Base-by-base conservation (phyloP, 2,329 filamentous ascomycete species). In the Tolypocladium paradoxum region DNA sequence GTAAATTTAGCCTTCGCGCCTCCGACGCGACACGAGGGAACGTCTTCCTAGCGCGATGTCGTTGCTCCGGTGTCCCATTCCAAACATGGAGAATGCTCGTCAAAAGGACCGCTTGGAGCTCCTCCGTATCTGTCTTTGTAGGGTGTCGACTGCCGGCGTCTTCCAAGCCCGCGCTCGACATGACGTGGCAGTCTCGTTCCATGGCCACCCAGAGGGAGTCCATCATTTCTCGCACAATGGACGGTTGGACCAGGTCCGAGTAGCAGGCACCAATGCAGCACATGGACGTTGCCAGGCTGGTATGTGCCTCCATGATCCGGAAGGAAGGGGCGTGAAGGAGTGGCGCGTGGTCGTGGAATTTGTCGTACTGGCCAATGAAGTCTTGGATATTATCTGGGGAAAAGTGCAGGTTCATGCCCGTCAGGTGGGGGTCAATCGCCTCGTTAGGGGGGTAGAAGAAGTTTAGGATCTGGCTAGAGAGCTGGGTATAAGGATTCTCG, bases 211-310 rank as follows among this genome's bases (percentile, higher is more conserved):
- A 80, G 35, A 84, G 73, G 50, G 81, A 74, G 54, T 85, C 79
- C 76, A 86, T 87, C 67, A 88, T 75, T 64, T 82, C 79, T 56
- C 85, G 82, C 57, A 86, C 82, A 58, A 86, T 76, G 55, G 75
- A 71, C 46, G 82, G 68, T 31, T 74, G 71, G 56, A 87, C 70
- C 56, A 76, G 76, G 52, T 85, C 77, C 50, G 86, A 88, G 68
- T 90, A 90, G 54, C 87, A 86, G 40, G 86, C 85, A 37, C 87
- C 87, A 60, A 88, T 76, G 64, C 83, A 88, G 62, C 86, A 82
- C 75, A 90, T 86, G 56, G 78, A 77, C 55, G 87, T 76, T 49
- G 88, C 71, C 56, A 90, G 75, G 58, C 84, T 83, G 55, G 83
- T 81, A 64, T 85, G 83, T 48, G 82, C 79, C 56, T 83, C 77